Percentiles rank a stretch among this genome's conserved stretches.
Evolutionary conservation across 257 asterid genomes (phyloP).

Genomic region (Solanum bukasovii): DNA sequence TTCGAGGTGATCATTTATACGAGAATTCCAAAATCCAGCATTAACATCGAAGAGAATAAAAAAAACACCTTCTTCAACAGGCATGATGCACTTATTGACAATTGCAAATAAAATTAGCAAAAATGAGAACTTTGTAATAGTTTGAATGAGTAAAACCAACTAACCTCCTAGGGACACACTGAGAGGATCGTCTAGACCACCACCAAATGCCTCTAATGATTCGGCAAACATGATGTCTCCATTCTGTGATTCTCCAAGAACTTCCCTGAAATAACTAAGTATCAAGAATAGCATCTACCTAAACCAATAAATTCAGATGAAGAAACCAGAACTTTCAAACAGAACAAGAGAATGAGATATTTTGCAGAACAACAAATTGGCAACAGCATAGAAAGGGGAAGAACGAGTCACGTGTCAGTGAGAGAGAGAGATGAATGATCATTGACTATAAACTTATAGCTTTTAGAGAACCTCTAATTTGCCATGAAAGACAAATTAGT

Average conservation of each 20-base stretch:
- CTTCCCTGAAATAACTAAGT: slow-evolving; percentile 41
- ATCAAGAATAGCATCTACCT: background rate
- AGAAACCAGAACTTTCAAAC: background rate
- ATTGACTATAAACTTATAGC: background rate
- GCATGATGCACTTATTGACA: background rate
- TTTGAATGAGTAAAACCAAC: background rate
- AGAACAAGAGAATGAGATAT: background rate
- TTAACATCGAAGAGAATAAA: background rate
- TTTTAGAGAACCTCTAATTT: background rate
- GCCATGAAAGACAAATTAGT: background rate
- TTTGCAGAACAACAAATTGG: background rate
- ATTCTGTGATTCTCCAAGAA: slow-evolving; percentile 67
- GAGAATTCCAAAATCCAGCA: background rate
- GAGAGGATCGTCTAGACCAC: slow-evolving; percentile 87
- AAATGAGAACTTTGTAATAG: background rate
- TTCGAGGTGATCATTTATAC: background rate
- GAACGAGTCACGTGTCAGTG: background rate
- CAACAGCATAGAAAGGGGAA: background rate
- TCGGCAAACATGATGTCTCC: slow-evolving; percentile 78
- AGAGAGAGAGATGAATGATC: background rate
- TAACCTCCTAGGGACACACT: slow-evolving; percentile 90
- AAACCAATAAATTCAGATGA: background rate
- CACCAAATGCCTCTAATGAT: slow-evolving; percentile 87
- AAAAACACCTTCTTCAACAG: background rate
- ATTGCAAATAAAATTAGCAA: background rate